Percentiles rank a stretch among this genome's conserved stretches.
Evolutionary conservation across 73 alveolate genomes (phyloP).

Genomic region (Symbiodinium pilosum): DNA sequence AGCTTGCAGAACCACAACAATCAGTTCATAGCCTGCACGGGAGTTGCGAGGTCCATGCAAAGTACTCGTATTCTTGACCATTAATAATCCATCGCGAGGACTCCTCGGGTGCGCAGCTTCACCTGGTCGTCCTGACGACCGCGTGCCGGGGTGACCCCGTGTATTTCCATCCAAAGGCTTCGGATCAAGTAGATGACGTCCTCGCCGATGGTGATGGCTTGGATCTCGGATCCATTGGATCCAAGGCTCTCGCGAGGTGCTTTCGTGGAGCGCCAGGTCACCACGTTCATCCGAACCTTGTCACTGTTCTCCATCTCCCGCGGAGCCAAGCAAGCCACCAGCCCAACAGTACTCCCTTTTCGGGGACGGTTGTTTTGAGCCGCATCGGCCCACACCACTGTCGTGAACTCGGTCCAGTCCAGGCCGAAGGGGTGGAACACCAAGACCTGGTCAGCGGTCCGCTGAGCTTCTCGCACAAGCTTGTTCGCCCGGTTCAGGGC

Average conservation of each 20-base stretch:
- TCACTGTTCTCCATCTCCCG: too few species aligned
- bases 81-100: too few species aligned
- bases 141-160: background rate
- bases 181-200: background rate
- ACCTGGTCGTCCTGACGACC: background rate
- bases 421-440: background rate
- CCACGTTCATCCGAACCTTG: too few species aligned
- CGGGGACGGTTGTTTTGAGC: background rate
- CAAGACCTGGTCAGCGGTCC: background rate
- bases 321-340: background rate
- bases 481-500: background rate
- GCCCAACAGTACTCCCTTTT: background rate
- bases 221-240: background rate
- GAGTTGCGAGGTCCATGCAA: background rate
- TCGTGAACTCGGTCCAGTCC: background rate
- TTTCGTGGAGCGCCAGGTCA: background rate
- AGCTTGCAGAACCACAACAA: background rate
- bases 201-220: too few species aligned
- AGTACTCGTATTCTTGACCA: too few species aligned
- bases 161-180: background rate
- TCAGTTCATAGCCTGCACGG: conserved; percentile 18
- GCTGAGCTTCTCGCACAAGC: background rate
- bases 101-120: background rate
- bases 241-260: background rate
- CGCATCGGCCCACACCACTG: background rate